phyloP scores from a whole-genome alignment of 495 filamentous ascomycete species.

The Ascodesmis nigricans region DNA sequence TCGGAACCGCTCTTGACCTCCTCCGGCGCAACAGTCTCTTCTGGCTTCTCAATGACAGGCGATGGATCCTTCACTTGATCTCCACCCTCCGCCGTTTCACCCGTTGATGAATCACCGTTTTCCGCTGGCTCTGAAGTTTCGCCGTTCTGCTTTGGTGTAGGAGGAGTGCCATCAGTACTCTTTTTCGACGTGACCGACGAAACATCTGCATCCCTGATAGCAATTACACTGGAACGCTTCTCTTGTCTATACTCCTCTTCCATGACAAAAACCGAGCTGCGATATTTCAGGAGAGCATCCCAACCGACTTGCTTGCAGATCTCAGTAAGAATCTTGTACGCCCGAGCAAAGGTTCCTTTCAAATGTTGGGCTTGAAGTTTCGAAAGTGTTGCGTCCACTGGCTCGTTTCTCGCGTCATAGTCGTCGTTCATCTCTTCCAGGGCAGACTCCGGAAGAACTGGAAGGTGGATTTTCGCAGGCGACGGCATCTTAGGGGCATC shows the following conservation, averaged over 20 bases:
- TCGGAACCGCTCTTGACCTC: constrained; percentile 36
- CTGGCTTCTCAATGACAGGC: constrained; percentile 50
- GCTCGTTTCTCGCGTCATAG: constrained; percentile 51
- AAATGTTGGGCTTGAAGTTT: constrained; percentile 74
- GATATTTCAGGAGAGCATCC: constrained; percentile 80
- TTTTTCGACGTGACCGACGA: no score
- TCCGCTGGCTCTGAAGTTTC: constrained; percentile 13
- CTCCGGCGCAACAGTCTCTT: constrained; percentile 59
- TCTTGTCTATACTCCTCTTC: constrained; percentile 93
- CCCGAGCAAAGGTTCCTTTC: constrained; percentile 83
- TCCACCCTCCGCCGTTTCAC: constrained; percentile 15
- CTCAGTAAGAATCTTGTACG: constrained; percentile 81
- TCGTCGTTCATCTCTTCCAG: constrained; percentile 89
- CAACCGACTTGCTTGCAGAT: constrained; percentile 90
- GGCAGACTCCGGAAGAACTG: constrained; percentile 68
- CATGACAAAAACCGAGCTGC: constrained; percentile 97
- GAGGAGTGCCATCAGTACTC: no score
- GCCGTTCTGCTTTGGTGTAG: constrained; percentile 23
- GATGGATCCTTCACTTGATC: constrained; percentile 25
- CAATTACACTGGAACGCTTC: constrained; percentile 57
- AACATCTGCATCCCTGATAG: constrained; percentile 37
- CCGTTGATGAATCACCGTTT: constrained; percentile 20
- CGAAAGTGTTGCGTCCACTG: constrained; percentile 66
- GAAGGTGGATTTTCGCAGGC: constrained; percentile 63
- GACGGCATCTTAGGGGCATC: constrained; percentile 87